Base-by-base conservation (phyloP, 805 yeast species). In the Torulaspora maleeae region DNA sequence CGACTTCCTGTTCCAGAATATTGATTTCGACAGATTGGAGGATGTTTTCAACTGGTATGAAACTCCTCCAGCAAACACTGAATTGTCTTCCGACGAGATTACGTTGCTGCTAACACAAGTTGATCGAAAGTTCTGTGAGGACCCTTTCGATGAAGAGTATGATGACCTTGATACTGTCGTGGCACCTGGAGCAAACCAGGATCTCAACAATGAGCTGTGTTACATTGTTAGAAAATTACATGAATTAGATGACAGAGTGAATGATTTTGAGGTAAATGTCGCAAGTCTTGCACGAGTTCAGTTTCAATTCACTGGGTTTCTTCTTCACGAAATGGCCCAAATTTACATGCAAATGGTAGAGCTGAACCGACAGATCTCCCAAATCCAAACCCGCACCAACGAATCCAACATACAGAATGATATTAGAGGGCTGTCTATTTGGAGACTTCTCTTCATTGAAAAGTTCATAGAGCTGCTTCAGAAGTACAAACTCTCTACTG, bases 211-310 rank as follows among this genome's bases (percentile, higher is more conserved):
- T 27, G 67, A 64, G 43, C 48, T 63, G 22, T 60, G 66, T 29
- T 64, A 63, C 37, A 51, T 63, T 41, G 58, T 61, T 3, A 49
- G 65, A 36, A 61, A 56, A 38, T 59, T 55, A 32, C 66, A 60
- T 44, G 63, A 60, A 36, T 35, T 64, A 13, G 59, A 59, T 44
- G 67, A 63, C 32, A 55, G 65, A 10, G 56, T 61, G 3, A 61
- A 59, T 36, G 69, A 64, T 46, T 64, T 64, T 48, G 68, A 64
- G 46, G 67, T 62, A 1, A 64, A 64, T 40, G 67, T 64, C 16
- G 66, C 68, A 15, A 63, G 68, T 44, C 51, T 64, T 39, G 65
- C 66, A n/a, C 49, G 69, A 30, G 60, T 64, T 11, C 68, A 64
- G 44, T 63, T 61, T 35, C 69, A 64, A 44, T 64, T 62, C 43